These are phyloP conservation scores for Phlyctochytrium arcticum DNA, from an alignment of 192 early-diverging fungal genomes.

Conservation along the genomic window DNA sequence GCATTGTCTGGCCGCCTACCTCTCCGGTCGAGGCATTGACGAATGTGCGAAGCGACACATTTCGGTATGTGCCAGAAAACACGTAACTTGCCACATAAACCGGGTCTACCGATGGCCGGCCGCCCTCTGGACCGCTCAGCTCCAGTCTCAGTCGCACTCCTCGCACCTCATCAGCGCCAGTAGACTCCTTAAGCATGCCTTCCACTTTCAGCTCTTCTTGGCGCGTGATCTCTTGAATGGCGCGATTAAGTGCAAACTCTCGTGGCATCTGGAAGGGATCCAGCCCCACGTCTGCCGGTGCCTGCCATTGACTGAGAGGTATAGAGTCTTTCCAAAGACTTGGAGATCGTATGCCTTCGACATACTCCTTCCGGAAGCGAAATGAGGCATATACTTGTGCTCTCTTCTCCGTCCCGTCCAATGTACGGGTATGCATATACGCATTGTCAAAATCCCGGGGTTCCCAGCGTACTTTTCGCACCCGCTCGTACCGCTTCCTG, in stretches of 20 bases:
- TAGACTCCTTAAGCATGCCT: neutral
- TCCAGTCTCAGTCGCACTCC: constrained; percentile 5
- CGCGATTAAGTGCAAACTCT: neutral
- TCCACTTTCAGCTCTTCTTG: constrained; percentile 3
- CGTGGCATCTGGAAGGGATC: constrained; percentile 17
- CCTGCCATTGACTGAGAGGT: neutral
- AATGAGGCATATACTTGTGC: constrained; percentile 18
- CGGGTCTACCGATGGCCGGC: neutral
- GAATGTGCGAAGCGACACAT: constrained; percentile 8
- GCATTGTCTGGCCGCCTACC: constrained; percentile 7
- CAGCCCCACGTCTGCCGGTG: neutral
- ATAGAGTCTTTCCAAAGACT: constrained; percentile 1
- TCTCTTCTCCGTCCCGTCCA: neutral
- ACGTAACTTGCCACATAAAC: constrained; percentile 9
- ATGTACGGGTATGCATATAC: neutral
- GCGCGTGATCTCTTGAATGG: neutral
- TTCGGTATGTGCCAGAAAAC: constrained; percentile 10
- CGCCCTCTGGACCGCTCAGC: neutral
- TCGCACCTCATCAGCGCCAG: constrained; percentile 11
- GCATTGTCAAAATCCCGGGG: neutral
- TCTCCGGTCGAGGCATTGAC: constrained; percentile 21
- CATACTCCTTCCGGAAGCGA: constrained; percentile 9
- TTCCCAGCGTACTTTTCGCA: constrained; percentile 10
- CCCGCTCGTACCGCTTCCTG: constrained; percentile 7
- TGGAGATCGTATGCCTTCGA: constrained; percentile 7